Evolutionary conservation across 352 stramenopile species (phyloP).

Genomic region (Phytopythium vexans): DNA sequence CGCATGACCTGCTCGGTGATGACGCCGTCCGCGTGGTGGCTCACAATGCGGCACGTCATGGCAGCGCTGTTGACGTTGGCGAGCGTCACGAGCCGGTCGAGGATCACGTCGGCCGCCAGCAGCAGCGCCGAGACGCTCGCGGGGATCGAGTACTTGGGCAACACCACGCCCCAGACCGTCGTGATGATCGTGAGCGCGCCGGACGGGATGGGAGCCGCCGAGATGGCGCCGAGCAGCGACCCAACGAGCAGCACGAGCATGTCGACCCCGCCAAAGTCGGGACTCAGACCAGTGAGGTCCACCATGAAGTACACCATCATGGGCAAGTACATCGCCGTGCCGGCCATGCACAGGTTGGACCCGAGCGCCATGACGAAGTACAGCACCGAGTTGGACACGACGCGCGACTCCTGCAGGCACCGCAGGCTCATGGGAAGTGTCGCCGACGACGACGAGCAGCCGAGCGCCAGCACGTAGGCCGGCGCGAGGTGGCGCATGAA

Average conservation of each 20-base stretch:
- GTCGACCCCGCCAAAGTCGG: slow-evolving; percentile 29
- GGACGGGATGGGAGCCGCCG: slow-evolving; percentile 51
- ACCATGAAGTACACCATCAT: slow-evolving; percentile 74
- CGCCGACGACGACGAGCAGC: slow-evolving; percentile 72
- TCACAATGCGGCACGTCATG: slow-evolving; percentile 70
- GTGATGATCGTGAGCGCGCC: slow-evolving; percentile 62
- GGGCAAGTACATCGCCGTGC: slow-evolving; percentile 71
- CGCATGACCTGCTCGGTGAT: slow-evolving; percentile 4
- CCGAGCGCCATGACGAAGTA: slow-evolving; percentile 73
- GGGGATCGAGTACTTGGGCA: slow-evolving; percentile 48
- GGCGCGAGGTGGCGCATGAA: slow-evolving; percentile 72
- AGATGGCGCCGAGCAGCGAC: slow-evolving; percentile 57
- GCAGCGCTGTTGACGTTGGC: slow-evolving; percentile 76
- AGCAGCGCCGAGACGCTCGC: slow-evolving; percentile 61
- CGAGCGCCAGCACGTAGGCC: slow-evolving; percentile 69
- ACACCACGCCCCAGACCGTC: slow-evolving; percentile 69
- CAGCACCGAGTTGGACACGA: slow-evolving; percentile 57
- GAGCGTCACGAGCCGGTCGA: slow-evolving; percentile 71
- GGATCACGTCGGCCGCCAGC: slow-evolving; percentile 60
- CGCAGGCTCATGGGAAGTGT: slow-evolving; percentile 58
- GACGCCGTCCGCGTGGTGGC: slow-evolving; percentile 50
- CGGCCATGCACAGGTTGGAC: slow-evolving; percentile 69
- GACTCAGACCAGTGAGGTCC: slow-evolving; percentile 41
- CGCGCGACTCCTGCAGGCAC: slow-evolving; percentile 56
- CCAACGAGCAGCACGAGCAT: slow-evolving; percentile 50